Percentiles rank a stretch among this genome's conserved stretches.
Evolutionary conservation across 163 green algal genomes (phyloP).

Genomic region (Chloromonas sp.): DNA sequence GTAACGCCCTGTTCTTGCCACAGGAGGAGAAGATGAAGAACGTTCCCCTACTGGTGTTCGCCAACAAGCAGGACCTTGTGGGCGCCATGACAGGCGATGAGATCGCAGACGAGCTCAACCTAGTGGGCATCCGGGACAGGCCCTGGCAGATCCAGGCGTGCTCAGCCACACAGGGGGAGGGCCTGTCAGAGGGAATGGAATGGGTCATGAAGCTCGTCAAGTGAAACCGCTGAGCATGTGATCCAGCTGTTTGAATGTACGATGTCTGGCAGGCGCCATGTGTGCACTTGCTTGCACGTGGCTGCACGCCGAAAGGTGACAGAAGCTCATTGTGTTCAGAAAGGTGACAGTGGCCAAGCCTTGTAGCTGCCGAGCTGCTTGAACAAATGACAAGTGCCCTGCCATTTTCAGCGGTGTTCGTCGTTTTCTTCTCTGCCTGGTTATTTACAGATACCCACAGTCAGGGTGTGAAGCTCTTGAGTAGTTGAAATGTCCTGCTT

Average conservation of each 20-base stretch:
- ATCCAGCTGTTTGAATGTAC: background rate
- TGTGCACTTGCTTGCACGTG: background rate
- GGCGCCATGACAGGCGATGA: constrained; percentile 52
- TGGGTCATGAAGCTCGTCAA: constrained; percentile 69
- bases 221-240: background rate
- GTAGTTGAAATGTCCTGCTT: too few relatives aligned
- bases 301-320: background rate
- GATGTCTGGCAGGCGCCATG: background rate
- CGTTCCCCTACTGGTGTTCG: constrained; percentile 68
- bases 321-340: background rate
- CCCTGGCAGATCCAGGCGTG: constrained; percentile 73
- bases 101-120: constrained; percentile 52
- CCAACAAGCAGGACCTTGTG: constrained; percentile 83
- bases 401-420: too few relatives aligned
- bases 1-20: too few relatives aligned
- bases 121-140: constrained; percentile 58
- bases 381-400: too few relatives aligned
- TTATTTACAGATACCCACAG: too few relatives aligned
- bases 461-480: too few relatives aligned
- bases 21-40: constrained; percentile 62
- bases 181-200: constrained; percentile 64
- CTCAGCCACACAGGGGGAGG: constrained; percentile 54
- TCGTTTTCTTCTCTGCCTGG: too few relatives aligned
- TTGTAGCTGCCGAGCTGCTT: too few relatives aligned
- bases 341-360: too few relatives aligned